phyloP scores from a whole-genome alignment of 768 basidiomycete species.

The Trametes cingulata region DNA sequence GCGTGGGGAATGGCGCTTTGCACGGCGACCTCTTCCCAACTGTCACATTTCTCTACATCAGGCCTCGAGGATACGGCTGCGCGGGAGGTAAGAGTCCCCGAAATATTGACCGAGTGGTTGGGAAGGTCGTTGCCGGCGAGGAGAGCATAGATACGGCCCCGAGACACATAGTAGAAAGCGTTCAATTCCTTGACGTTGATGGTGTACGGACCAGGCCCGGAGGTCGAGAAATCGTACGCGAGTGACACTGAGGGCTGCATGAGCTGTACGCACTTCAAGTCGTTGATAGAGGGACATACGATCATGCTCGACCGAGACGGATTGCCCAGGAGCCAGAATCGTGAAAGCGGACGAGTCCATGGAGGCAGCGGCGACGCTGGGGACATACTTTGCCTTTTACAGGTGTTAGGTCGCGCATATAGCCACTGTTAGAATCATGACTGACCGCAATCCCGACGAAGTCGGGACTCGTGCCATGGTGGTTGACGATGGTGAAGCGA shows the following conservation, averaged over 20 bases:
- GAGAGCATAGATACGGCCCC: not conserved
- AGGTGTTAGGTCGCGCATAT: not conserved
- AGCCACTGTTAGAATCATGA: not conserved
- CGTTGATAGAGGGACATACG: conserved; percentile 29
- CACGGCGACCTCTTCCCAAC: not conserved
- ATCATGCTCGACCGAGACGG: conserved; percentile 32
- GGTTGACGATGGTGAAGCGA: conserved; percentile 39
- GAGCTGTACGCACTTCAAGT: no score
- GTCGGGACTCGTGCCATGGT: conserved; percentile 32
- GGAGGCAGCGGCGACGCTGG: conserved; percentile 31
- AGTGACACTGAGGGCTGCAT: conserved; percentile 38
- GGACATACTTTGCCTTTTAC: conserved; percentile 37
- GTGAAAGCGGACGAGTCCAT: conserved; percentile 33
- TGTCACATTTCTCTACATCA: not conserved
- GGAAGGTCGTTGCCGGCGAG: not conserved
- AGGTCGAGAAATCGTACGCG: conserved; percentile 28
- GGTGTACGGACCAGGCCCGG: conserved; percentile 34
- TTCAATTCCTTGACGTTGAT: conserved; percentile 40
- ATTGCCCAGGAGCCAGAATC: conserved; percentile 38
- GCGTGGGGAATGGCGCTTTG: not conserved
- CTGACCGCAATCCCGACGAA: conserved; percentile 42
- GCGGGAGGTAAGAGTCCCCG: not conserved
- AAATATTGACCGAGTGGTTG: not conserved
- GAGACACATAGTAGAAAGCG: conserved; percentile 33
- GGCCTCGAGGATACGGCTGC: not conserved